Evolutionary conservation across 768 basidiomycete genomes (phyloP).

Genomic region (Calocybe gangraenosa): DNA sequence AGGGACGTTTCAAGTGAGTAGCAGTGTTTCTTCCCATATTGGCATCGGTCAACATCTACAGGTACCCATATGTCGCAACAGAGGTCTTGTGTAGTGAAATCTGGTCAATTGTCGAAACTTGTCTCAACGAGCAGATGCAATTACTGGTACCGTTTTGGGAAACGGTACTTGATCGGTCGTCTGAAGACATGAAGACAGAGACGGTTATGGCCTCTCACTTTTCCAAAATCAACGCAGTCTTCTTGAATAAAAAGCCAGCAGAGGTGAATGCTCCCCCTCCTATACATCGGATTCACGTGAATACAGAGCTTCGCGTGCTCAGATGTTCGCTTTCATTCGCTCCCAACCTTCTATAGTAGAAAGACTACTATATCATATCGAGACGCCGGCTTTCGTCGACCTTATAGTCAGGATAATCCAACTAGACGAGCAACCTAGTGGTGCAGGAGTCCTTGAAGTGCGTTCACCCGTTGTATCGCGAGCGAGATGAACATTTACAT

Average conservation of each 20-base stretch:
- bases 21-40: not conserved
- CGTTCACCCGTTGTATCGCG: constrained; percentile 32
- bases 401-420: constrained; percentile 87
- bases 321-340: constrained; percentile 95
- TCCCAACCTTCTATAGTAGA: constrained; percentile 77
- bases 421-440: constrained; percentile 79
- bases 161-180: constrained; percentile 69
- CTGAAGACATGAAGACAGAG: constrained; percentile 84
- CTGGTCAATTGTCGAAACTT: constrained; percentile 92
- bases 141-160: constrained; percentile 92
- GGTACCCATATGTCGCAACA: constrained; percentile 90
- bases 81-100: constrained; percentile 95
- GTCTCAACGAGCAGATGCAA: constrained; percentile 64
- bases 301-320: constrained; percentile 24
- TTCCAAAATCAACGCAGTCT: constrained; percentile 87
- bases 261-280: constrained; percentile 60
- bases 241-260: constrained; percentile 82
- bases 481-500: constrained; percentile 10
- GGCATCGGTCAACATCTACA: constrained; percentile 23
- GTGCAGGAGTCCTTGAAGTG: constrained; percentile 84
- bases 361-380: constrained; percentile 79
- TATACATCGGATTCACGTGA: constrained; percentile 19
- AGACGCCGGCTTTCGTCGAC: constrained; percentile 89
- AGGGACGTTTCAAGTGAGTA: constrained; percentile 78
- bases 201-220: constrained; percentile 90